Percentiles rank a stretch among this genome's conserved stretches.
Evolutionary conservation across 768 basidiomycete species (phyloP).

Genomic region (Leccinum disarticulatum): DNA sequence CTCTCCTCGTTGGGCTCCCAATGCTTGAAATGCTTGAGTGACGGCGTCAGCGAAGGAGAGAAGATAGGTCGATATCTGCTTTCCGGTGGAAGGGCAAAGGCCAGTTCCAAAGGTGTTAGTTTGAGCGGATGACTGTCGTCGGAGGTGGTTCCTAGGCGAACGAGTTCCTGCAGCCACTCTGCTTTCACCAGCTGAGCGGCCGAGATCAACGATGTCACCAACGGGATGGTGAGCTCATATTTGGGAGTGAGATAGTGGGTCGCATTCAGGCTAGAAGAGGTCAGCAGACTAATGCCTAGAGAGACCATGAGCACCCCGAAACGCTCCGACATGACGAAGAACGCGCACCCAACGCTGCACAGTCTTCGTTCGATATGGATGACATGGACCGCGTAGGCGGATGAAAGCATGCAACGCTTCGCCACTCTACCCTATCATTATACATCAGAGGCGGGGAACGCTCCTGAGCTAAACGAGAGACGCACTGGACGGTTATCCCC

Average conservation of each 20-base stretch:
- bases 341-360: constrained; percentile 55
- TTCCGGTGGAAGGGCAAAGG: constrained; percentile 49
- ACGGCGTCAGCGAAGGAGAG: constrained; percentile 45
- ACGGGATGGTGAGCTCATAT: constrained; percentile 46
- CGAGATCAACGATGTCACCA: constrained; percentile 60
- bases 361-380: constrained; percentile 40
- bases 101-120: constrained; percentile 45
- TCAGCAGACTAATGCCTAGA: constrained; percentile 54
- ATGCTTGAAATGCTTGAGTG: constrained; percentile 50
- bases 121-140: constrained; percentile 34
- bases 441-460: constrained; percentile 1
- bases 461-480: not conserved
- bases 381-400: constrained; percentile 37
- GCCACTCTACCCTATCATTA: constrained; percentile 49
- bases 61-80: constrained; percentile 61
- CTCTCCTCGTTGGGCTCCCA: constrained; percentile 74
- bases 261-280: constrained; percentile 42
- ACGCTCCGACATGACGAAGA: not conserved
- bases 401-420: constrained; percentile 48
- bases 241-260: constrained; percentile 66
- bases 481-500: constrained; percentile 48
- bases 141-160: constrained; percentile 47
- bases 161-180: constrained; percentile 65
- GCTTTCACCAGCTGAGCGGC: constrained; percentile 58
- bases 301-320: not conserved